A percentile compares a stretch with the other conserved stretches of the same genome.
phyloP scores from a whole-genome alignment of 345 rosid genomes.

The Microthlaspi erraticum region DNA sequence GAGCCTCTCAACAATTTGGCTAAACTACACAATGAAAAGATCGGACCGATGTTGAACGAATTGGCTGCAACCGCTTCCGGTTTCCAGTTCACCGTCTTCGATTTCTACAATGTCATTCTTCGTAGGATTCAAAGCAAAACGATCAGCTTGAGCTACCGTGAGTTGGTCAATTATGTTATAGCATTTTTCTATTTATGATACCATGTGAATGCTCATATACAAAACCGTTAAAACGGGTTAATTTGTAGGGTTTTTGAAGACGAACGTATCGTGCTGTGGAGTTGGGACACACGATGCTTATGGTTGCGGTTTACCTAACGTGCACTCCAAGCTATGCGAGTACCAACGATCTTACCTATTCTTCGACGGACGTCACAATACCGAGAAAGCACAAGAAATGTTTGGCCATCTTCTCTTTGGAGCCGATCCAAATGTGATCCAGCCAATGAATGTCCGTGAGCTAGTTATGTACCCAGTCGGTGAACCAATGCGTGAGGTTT shows the following conservation, averaged over 20 bases:
- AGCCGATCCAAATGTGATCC: slow-evolving; percentile 36
- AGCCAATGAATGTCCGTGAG: slow-evolving; percentile 41
- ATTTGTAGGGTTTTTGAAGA: not conserved
- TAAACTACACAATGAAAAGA: slow-evolving; percentile 38
- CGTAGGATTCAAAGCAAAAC: slow-evolving; percentile 27
- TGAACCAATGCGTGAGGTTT: slow-evolving; percentile 31
- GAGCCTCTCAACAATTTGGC: slow-evolving; percentile 26
- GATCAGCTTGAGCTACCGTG: slow-evolving; percentile 9
- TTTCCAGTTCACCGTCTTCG: not conserved
- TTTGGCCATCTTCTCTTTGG: slow-evolving; percentile 38
- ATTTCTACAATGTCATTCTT: slow-evolving; percentile 42
- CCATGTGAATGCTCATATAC: not conserved
- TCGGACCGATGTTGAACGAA: slow-evolving; percentile 18
- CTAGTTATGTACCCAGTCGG: not conserved
- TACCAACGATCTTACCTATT: slow-evolving; percentile 38
- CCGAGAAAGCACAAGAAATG: slow-evolving; percentile 41
- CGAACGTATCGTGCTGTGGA: slow-evolving; percentile 28
- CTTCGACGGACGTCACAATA: slow-evolving; percentile 36
- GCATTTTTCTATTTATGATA: not conserved
- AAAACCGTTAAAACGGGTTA: not conserved
- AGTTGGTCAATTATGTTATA: slow-evolving; percentile 1
- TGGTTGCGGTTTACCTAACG: slow-evolving; percentile 35
- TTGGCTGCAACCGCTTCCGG: not conserved
- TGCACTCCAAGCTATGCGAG: slow-evolving; percentile 30
- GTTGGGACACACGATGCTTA: slow-evolving; percentile 34